Evolutionary conservation across 2,329 filamentous ascomycete genomes (phyloP), one percentile per base, ranked within the genome.

Genomic region (Elsinoe australis): DNA sequence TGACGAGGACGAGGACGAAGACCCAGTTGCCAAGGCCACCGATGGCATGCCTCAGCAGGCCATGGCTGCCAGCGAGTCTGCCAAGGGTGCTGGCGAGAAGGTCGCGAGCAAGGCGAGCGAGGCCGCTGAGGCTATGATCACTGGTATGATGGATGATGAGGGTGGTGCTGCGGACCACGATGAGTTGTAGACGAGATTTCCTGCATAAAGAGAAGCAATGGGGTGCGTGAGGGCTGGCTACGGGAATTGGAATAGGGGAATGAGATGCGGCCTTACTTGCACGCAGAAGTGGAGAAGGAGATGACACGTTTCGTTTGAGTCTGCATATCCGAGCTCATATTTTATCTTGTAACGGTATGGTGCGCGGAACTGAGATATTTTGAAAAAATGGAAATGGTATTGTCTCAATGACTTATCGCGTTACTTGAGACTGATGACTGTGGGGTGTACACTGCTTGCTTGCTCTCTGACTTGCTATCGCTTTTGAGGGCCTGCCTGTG

Each of bases 171-270:
- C 64, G 52, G 58, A 59, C 34, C 83, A 87, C 61, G 85, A 90
- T 62, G 86, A 90, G 74, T 74, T 90, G 74, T 90, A 86, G 73
- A 75, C 54, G 15, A 8, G 10, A 26, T 3, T 24, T 35, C n/a
- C n/a, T n/a, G n/a, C n/a, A n/a, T n/a, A 19, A 41, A 26, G 36
- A 2, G 17, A 21, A 12, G 36, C 2, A 14, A 15, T 22, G 7
- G 15, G 19, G 24, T 9, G n/a, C 2, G 17, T 14, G 7, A 2
- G 38, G 17, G 29, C 3, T 2, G 2, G 22, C 5, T 26, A 6
- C 14, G 17, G n/a, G n/a, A 9, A n/a, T 19, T 42, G n/a, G 12
- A 29, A 29, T 29, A 29, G 26, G 6, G 26, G 26, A 12, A 29
- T 29, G 26, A 29, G 26, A 29, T 29, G 12, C 7, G 26, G 26